Base-by-base conservation (phyloP, 139 green algal species). In the Tetradesmus obliquus region DNA sequence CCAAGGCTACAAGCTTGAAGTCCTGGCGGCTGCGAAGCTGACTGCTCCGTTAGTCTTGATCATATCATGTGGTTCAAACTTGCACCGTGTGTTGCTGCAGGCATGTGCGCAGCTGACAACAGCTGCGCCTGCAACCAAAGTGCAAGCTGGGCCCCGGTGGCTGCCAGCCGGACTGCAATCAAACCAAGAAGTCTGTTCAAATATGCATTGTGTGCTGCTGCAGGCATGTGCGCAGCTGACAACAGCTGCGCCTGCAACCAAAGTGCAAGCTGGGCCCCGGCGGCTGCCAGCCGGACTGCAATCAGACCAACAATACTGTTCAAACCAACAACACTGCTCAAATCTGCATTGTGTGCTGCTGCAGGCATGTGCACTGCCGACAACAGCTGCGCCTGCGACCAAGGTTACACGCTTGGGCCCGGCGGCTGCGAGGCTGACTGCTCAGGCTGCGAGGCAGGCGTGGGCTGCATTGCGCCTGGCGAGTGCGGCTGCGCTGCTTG, bases 51-150 rank as follows among this genome's bases (percentile, higher is more conserved):
- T n/a, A n/a, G n/a, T n/a, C n/a, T n/a, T n/a, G n/a, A n/a, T n/a
- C n/a, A n/a, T n/a, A n/a, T n/a, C n/a, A n/a, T n/a, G n/a, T n/a
- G n/a, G n/a, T n/a, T n/a, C n/a, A n/a, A n/a, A n/a, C n/a, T n/a
- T n/a, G n/a, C n/a, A n/a, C n/a, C n/a, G n/a, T n/a, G 12, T n/a
- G 66, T 15, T n/a, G 13, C 66, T 58, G 24, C 57, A 62, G 57
- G 57, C 74, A 82, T 82, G 74, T 82, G 74, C 74, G 9, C 22
- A 8, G 4, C 74, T 8, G 58, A 53, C 84, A 80, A 55, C 81
- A 66, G 24, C 24, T 94, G 91, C 83, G 58, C 82, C 6, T 94
- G 91, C 72, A 88, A 94, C 32, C 62, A 82, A 60, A 88, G 91
- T 92, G 55, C 55, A n/a, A 66, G 82, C 13, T 20, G 54, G 83